Evolutionary conservation across 805 yeast genomes (phyloP), one percentile per base, ranked within the genome.

Genomic region (Yueomyces sp.): DNA sequence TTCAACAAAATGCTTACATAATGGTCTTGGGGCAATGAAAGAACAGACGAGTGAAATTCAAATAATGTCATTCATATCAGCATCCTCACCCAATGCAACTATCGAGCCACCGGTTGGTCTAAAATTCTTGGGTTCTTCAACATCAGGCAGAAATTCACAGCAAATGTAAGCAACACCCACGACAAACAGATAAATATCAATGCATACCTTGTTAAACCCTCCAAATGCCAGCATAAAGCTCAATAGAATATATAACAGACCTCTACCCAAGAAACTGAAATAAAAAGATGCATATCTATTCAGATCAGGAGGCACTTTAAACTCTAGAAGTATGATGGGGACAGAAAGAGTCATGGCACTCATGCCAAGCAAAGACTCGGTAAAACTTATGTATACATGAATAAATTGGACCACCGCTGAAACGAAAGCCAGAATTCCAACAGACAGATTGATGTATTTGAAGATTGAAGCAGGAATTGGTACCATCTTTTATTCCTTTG

Each of bases 101-200:
- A 34, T n/a, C 12, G 37, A 34, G 5, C 37, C 37, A n/a, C 69
- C 68, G 38, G 68, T 78, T 36, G 71, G 64, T 54, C 73, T 82
- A 84, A 86, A 85, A 63, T 81, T 85, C 45, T 75, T 82, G 26
- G 95, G 96, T 30, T 87, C 81, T 43, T 83, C 79, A 38, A 85
- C 67, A 47, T 82, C 74, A 26, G 88, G 86, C 29, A 83, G 62
- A 42, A 81, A 80, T 61, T 85, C 92, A 54, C 85, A 69, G 1
- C 64, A 74, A 41, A 72, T 57, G 61, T 69, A 85, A 3, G 63
- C 73, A 27, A 76, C 56, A 30, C 95, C 95, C 28, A 77, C 60
- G 2, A 76, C 37, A 37, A 76, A 70, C n/a, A 84, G 65, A 11
- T 82, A 42, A 7, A 80, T 49, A 2, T 81, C 80, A n/a, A 76